Percentiles rank a stretch among this genome's conserved stretches.
Evolutionary conservation across 106 monocot genomes (phyloP).

Genomic region (Vanilla planifolia): DNA sequence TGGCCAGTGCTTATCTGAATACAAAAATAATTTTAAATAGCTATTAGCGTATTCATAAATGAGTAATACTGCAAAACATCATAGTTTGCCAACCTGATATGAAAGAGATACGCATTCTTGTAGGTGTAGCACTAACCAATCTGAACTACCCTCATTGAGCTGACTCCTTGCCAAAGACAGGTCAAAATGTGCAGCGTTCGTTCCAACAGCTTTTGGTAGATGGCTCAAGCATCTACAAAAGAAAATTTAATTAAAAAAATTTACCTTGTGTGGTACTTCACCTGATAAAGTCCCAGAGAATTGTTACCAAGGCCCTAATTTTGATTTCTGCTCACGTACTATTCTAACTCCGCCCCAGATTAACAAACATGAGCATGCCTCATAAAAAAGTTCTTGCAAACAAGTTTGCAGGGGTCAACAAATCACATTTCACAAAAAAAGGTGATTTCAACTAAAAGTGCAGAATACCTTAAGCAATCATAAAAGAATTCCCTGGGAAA

Average conservation of each 20-base stretch:
- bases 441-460: neutral
- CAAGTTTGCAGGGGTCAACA: neutral
- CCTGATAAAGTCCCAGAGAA: too few relatives aligned
- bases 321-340: too few relatives aligned
- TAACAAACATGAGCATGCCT: neutral
- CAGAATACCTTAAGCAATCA: neutral
- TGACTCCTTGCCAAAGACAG: constrained; percentile 66
- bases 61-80: neutral
- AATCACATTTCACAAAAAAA: neutral
- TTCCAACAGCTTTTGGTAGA: constrained; percentile 82
- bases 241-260: too few relatives aligned
- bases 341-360: too few relatives aligned
- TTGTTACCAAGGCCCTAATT: too few relatives aligned
- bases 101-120: constrained; percentile 82
- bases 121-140: constrained; percentile 88
- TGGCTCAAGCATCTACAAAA: constrained; percentile 69
- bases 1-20: constrained; percentile 85
- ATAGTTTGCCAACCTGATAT: constrained; percentile 62
- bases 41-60: neutral
- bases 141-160: constrained; percentile 17
- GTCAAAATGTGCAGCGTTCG: constrained; percentile 85
- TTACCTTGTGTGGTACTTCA: too few relatives aligned
- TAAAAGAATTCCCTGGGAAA: neutral
- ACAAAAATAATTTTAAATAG: constrained; percentile 10
- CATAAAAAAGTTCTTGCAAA: neutral